A percentile compares a stretch with the other conserved stretches of the same genome.
Conservation (phyloP, 1,284 basidiomycete genomes). For the Thecaphora frezii region DNA sequence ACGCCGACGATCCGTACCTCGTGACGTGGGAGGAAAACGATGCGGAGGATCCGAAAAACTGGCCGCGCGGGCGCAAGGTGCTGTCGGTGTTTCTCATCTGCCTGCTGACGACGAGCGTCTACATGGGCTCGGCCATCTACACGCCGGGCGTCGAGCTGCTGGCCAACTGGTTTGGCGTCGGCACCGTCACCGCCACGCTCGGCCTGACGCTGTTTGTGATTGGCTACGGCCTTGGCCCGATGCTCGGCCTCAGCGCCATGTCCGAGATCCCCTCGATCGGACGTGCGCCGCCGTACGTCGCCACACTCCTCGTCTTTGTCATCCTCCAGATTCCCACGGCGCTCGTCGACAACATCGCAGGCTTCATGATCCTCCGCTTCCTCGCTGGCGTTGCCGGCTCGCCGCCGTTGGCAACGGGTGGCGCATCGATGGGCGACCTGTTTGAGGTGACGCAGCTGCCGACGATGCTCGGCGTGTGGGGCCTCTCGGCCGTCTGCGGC, state of each 20-base stretch:
- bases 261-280: slow-evolving; percentile 58
- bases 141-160: slow-evolving; percentile 65
- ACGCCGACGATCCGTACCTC: slow-evolving; percentile 55
- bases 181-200: slow-evolving; percentile 23
- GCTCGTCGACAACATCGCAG: slow-evolving; percentile 22
- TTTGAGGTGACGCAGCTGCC: slow-evolving; percentile 5
- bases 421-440: slow-evolving; percentile 45
- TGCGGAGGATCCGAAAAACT: slow-evolving; percentile 57
- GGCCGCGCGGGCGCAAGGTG: slow-evolving; percentile 45
- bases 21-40: slow-evolving; percentile 60
- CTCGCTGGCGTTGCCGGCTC: slow-evolving; percentile 43
- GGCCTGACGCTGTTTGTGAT: slow-evolving; percentile 41
- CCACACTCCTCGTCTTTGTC: slow-evolving; percentile 38
- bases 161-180: slow-evolving; percentile 43
- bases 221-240: slow-evolving; percentile 41
- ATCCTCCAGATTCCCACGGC: slow-evolving; percentile 36
- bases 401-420: slow-evolving; percentile 45
- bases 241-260: slow-evolving; percentile 53
- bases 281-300: slow-evolving; percentile 28
- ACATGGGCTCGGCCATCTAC: slow-evolving; percentile 66
- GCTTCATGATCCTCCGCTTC: slow-evolving; percentile 44
- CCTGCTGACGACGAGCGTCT: slow-evolving; percentile 63
- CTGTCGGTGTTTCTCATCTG: slow-evolving; percentile 53
- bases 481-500: slow-evolving; percentile 30
- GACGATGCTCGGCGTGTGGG: slow-evolving; percentile 34